Conservation (phyloP, 495 filamentous ascomycete genomes). For the Tetracladium marchalianum region DNA sequence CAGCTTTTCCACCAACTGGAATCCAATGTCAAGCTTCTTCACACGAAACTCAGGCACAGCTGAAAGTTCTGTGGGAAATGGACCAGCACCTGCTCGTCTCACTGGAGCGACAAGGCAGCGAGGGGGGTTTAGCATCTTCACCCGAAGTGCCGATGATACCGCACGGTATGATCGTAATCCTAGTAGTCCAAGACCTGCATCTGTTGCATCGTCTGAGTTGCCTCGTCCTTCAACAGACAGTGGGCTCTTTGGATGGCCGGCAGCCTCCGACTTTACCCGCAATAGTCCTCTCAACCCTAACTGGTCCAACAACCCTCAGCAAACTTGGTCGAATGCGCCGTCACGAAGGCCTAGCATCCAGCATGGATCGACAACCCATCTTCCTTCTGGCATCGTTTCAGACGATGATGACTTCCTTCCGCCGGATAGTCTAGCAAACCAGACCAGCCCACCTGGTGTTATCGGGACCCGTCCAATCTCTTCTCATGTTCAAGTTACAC, state of each 20-base stretch:
- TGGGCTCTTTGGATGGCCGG: conserved; percentile 55
- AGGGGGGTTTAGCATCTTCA: conserved; percentile 48
- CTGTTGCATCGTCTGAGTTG: conserved; percentile 70
- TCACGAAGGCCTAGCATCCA: conserved; percentile 47
- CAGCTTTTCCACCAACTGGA: conserved; percentile 40
- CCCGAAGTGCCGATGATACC: conserved; percentile 47
- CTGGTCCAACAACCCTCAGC: conserved; percentile 39
- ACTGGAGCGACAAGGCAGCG: conserved; percentile 24
- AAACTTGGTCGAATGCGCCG: conserved; percentile 44
- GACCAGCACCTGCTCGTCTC: conserved; percentile 32
- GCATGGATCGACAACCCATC: conserved; percentile 38
- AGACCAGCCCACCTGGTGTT: conserved; percentile 21
- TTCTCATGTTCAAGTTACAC: conserved; percentile 28
- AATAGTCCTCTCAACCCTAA: conserved; percentile 45
- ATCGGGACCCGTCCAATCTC: conserved; percentile 21
- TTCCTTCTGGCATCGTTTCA: conserved; percentile 13
- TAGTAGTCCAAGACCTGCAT: conserved; percentile 65
- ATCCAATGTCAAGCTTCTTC: conserved; percentile 42
- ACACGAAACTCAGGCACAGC: conserved; percentile 27
- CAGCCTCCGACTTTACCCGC: conserved; percentile 38
- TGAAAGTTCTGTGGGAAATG: conserved; percentile 21
- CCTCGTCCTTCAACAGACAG: conserved; percentile 76
- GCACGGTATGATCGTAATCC: conserved; percentile 47
- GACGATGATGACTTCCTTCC: conserved; percentile 21
- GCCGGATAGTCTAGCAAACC: conserved; percentile 4